Percentiles rank a stretch among this genome's conserved stretches.
phyloP scores from a whole-genome alignment of 345 rosid genomes.

The Arabidopsis thaliana region DNA sequence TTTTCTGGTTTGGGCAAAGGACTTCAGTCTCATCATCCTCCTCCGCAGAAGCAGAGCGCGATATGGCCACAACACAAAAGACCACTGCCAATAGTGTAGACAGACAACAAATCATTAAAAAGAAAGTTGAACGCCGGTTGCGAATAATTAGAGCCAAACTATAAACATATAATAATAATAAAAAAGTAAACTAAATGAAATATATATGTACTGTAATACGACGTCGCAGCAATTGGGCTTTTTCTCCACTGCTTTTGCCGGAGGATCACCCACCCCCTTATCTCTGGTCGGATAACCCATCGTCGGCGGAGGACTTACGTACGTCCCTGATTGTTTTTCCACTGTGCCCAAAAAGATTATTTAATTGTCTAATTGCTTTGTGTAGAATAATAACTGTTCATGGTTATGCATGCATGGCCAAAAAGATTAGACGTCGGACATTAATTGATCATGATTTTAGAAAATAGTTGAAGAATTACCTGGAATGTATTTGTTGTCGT shows the following conservation, averaged over 20 bases:
- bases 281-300: constrained; percentile 64
- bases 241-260: constrained; percentile 49
- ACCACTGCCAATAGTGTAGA: no score
- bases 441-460: neutral
- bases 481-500: neutral
- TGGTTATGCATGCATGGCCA: no score
- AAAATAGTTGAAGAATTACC: constrained; percentile 5
- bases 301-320: constrained; percentile 49
- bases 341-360: constrained; percentile 13
- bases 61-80: no score
- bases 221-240: constrained; percentile 36
- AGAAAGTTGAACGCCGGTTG: no score
- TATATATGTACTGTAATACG: no score
- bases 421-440: neutral
- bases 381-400: neutral
- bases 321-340: constrained; percentile 34
- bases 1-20: no score
- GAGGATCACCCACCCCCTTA: constrained; percentile 20
- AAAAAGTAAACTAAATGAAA: no score
- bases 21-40: no score
- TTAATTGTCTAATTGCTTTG: neutral
- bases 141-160: no score
- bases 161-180: no score
- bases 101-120: no score
- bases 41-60: no score